Conservation (phyloP, 805 yeast genomes). For the Ogataea minuta region DNA sequence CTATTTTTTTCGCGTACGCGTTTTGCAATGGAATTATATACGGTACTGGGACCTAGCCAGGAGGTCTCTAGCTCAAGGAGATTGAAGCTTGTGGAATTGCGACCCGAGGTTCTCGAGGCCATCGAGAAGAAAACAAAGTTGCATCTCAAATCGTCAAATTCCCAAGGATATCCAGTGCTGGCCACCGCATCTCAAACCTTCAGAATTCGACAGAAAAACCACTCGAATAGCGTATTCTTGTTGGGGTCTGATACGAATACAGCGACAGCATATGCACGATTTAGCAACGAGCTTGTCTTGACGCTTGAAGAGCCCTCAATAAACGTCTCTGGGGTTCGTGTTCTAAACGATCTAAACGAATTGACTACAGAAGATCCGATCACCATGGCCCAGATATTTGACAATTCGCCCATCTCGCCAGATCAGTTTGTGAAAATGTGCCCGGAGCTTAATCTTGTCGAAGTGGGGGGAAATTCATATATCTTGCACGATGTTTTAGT, state of each 20-base stretch:
- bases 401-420: conserved; percentile 15
- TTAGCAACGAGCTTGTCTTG: conserved; percentile 17
- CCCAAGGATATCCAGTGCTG: conserved; percentile 46
- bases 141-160: conserved; percentile 22
- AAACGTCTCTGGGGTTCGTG: conserved; percentile 12
- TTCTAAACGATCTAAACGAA: conserved; percentile 7
- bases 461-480: conserved; percentile 12
- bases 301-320: conserved; percentile 10
- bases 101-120: conserved; percentile 44
- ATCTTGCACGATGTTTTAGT: conserved; percentile 14
- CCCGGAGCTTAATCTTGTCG: conserved; percentile 16
- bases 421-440: conserved; percentile 5
- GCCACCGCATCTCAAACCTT: conserved; percentile 61
- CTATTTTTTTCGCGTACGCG: conserved; percentile 4
- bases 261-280: conserved; percentile 14
- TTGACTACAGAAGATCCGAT: background rate
- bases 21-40: conserved; percentile 28
- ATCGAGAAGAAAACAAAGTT: conserved; percentile 29
- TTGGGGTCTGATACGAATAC: conserved; percentile 22
- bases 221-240: conserved; percentile 78
- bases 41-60: conserved; percentile 26
- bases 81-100: conserved; percentile 52
- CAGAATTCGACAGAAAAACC: conserved; percentile 73
- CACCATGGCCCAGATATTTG: conserved; percentile 8
- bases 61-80: conserved; percentile 16